Evolutionary conservation across 202 grass and related monocot genomes (phyloP).

Genomic region (Schoenoplectus tabernaemontani): DNA sequence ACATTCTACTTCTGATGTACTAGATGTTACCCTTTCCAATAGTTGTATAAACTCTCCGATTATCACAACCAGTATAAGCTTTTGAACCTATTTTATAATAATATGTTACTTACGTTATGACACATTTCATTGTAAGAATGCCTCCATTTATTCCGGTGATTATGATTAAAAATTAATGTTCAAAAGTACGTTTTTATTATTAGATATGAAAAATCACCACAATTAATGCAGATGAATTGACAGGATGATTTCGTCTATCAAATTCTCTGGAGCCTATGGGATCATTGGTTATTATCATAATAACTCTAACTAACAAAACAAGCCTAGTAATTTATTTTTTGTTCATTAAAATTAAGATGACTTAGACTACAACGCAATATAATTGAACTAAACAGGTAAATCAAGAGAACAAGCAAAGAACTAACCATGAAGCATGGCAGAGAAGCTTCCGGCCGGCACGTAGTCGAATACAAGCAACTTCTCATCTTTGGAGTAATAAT

Average conservation of each 20-base stretch:
- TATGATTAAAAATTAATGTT: too few species aligned
- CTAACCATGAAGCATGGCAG: conserved; percentile 69
- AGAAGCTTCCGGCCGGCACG: conserved; percentile 65
- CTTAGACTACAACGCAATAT: background rate
- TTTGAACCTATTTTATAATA: too few species aligned
- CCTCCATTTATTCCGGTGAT: background rate
- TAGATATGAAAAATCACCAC: background rate
- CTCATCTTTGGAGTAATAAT: conserved; percentile 86
- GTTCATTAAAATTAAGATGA: too few species aligned
- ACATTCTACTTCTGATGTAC: background rate
- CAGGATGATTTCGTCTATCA: background rate
- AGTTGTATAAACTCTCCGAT: background rate
- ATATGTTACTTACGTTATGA: background rate
- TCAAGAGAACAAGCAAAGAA: background rate
- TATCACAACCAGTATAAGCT: too few species aligned
- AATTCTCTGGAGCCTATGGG: background rate
- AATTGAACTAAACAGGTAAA: background rate
- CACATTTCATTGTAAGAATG: background rate
- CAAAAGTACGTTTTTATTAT: background rate
- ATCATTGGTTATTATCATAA: background rate
- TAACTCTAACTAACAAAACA: background rate
- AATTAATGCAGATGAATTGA: background rate
- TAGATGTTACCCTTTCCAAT: background rate
- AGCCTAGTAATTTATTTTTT: background rate
- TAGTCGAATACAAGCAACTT: conserved; percentile 68